Evolutionary conservation across 805 yeast genomes (phyloP).

Genomic region (Scheffersomyces lignosus): DNA sequence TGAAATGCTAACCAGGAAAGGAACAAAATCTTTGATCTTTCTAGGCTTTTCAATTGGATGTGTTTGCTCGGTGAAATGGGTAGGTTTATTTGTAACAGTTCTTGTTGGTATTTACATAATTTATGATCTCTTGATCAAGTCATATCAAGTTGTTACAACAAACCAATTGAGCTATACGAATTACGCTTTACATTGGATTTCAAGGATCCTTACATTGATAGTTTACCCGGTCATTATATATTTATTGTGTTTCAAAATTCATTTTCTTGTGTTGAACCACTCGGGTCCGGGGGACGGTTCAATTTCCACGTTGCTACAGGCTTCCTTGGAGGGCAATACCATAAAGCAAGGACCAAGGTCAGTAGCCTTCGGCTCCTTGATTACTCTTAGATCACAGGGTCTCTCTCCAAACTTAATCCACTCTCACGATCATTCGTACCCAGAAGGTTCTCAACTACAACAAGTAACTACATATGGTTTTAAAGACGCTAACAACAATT

Average conservation of each 20-base stretch:
- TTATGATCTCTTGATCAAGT: constrained; percentile 50
- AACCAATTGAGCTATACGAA: constrained; percentile 14
- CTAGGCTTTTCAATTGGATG: constrained; percentile 76
- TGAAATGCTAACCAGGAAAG: constrained; percentile 37
- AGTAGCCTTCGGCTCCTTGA: constrained; percentile 58
- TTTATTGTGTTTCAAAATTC: constrained; percentile 72
- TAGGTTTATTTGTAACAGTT: constrained; percentile 67
- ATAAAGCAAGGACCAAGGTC: constrained; percentile 68
- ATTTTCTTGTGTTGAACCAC: constrained; percentile 70
- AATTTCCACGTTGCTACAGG: constrained; percentile 87
- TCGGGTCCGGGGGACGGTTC: constrained; percentile 94
- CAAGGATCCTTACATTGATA: constrained; percentile 66
- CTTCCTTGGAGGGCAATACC: constrained; percentile 69
- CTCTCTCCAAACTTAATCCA: constrained; percentile 76
- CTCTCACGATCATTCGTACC: constrained; percentile 83
- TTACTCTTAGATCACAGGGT: constrained; percentile 71
- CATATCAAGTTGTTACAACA: constrained; percentile 31
- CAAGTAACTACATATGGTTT: constrained; percentile 92
- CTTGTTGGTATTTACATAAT: constrained; percentile 60
- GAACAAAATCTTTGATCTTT: constrained; percentile 55
- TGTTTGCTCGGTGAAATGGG: constrained; percentile 86
- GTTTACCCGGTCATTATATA: constrained; percentile 71
- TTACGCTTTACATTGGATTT: constrained; percentile 67
- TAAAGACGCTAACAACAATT: constrained; percentile 95
- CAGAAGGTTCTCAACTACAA: constrained; percentile 91